Evolutionary conservation across 2,329 filamentous ascomycete genomes (phyloP).

Genomic region (Alternaria postmessia): DNA sequence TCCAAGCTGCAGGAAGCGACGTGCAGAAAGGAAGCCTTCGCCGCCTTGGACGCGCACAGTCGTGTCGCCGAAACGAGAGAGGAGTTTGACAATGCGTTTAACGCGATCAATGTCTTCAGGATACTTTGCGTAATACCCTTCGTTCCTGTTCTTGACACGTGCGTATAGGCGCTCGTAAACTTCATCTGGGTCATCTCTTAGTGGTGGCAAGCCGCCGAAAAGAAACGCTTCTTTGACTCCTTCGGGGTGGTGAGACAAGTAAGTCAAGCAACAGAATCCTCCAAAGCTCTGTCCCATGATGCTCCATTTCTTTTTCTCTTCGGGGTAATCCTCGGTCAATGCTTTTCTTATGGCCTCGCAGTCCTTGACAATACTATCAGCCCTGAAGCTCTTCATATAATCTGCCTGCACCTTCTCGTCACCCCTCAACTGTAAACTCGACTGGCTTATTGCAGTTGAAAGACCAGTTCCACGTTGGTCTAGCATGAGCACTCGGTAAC

Average conservation of each 20-base stretch:
- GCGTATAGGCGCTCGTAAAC: slow-evolving; percentile 77
- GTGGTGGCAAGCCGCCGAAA: slow-evolving; percentile 82
- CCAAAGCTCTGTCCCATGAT: slow-evolving; percentile 92
- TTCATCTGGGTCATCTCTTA: slow-evolving; percentile 74
- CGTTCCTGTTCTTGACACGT: slow-evolving; percentile 75
- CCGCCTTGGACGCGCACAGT: slow-evolving; percentile 74
- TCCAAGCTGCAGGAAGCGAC: slow-evolving; percentile 79
- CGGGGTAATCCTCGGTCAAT: slow-evolving; percentile 73
- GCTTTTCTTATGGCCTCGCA: slow-evolving; percentile 83
- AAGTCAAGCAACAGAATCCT: slow-evolving; percentile 84
- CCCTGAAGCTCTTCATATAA: slow-evolving; percentile 85
- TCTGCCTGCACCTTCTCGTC: slow-evolving; percentile 72
- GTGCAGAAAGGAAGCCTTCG: slow-evolving; percentile 71
- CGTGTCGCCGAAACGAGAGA: slow-evolving; percentile 64
- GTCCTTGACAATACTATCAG: slow-evolving; percentile 89
- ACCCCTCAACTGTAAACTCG: slow-evolving; percentile 72
- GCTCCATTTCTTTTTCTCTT: slow-evolving; percentile 79
- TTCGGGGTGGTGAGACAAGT: slow-evolving; percentile 80
- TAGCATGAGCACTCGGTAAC: slow-evolving; percentile 84
- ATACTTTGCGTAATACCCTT: slow-evolving; percentile 83
- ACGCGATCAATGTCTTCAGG: slow-evolving; percentile 79
- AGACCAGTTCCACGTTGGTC: slow-evolving; percentile 91
- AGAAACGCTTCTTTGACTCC: slow-evolving; percentile 83
- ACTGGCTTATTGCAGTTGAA: slow-evolving; percentile 79
- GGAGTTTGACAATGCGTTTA: slow-evolving; percentile 69